phyloP scores from a whole-genome alignment of 371 early-diverging fungal genomes.

The Rhizopus delemar region DNA sequence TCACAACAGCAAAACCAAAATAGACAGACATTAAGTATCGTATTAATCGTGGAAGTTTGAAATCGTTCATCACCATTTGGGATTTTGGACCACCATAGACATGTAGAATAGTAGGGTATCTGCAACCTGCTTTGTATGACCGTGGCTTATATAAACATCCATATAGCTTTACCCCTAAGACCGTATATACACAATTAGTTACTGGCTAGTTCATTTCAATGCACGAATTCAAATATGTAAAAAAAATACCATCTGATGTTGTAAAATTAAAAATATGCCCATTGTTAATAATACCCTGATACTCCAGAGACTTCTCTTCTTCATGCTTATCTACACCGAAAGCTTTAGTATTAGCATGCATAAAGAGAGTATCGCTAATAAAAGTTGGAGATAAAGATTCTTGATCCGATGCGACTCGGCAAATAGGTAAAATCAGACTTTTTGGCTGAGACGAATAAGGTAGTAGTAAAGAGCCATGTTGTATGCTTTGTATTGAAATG shows the following conservation, averaged over 20 bases:
- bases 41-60: slow-evolving; percentile 63
- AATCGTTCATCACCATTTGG: slow-evolving; percentile 74
- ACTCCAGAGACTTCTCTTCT: not conserved
- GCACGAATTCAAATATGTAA: not conserved
- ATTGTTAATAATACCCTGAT: slow-evolving; percentile 6
- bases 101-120: slow-evolving; percentile 60
- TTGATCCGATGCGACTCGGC: not conserved
- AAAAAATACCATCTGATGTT: slow-evolving; percentile 24
- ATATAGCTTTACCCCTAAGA: slow-evolving; percentile 49
- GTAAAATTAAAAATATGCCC: slow-evolving; percentile 26
- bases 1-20: slow-evolving; percentile 71
- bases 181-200: not conserved
- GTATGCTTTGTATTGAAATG: slow-evolving; percentile 25
- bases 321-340: not conserved
- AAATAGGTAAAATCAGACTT: not conserved
- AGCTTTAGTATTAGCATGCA: not conserved
- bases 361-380: not conserved
- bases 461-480: slow-evolving; percentile 2
- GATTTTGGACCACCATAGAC: slow-evolving; percentile 70
- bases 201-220: not conserved
- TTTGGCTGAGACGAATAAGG: not conserved
- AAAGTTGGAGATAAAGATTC: not conserved
- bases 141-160: slow-evolving; percentile 69
- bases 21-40: slow-evolving; percentile 65
- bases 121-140: slow-evolving; percentile 47